phyloP scores from a whole-genome alignment of 2,329 filamentous ascomycete genomes.

The Aspergillus pseudotamarii region DNA sequence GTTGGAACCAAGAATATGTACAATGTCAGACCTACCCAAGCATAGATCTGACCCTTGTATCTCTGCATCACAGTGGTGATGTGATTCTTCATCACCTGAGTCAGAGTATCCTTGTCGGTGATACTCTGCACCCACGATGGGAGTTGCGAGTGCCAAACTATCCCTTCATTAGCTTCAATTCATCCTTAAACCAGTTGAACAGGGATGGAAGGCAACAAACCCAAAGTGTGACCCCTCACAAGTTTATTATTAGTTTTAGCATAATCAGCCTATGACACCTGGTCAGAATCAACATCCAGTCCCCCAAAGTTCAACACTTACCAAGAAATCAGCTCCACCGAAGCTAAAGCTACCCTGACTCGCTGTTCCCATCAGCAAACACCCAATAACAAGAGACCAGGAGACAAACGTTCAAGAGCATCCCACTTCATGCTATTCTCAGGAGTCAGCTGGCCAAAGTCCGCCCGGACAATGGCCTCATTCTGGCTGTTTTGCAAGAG shows the following conservation, averaged over 20 bases:
- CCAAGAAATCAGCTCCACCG: conserved; percentile 54
- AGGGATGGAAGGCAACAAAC: conserved; percentile 22
- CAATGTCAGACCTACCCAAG: conserved; percentile 32
- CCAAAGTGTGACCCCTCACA: conserved; percentile 64
- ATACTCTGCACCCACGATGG: conserved; percentile 50
- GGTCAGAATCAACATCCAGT: conserved; percentile 64
- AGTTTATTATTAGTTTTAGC: conserved; percentile 45
- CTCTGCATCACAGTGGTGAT: conserved; percentile 37
- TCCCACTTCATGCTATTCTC: conserved; percentile 69
- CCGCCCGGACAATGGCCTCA: conserved; percentile 62
- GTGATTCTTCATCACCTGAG: conserved; percentile 53
- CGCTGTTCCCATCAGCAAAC: conserved; percentile 26
- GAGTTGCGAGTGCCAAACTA: conserved; percentile 46
- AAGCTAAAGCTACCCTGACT: conserved; percentile 59
- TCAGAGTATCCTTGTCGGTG: conserved; percentile 53
- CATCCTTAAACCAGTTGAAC: too few species aligned
- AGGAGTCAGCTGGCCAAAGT: conserved; percentile 67
- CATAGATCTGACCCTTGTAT: conserved; percentile 40
- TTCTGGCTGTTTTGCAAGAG: conserved; percentile 61
- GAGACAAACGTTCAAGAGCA: conserved; percentile 54
- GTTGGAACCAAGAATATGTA: too few species aligned
- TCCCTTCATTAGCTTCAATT: not conserved
- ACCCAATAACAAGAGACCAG: not conserved
- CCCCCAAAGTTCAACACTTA: conserved; percentile 55
- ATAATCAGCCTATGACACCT: conserved; percentile 36